Conservation (phyloP, 768 basidiomycete genomes). For the Leccinum imitatum region DNA sequence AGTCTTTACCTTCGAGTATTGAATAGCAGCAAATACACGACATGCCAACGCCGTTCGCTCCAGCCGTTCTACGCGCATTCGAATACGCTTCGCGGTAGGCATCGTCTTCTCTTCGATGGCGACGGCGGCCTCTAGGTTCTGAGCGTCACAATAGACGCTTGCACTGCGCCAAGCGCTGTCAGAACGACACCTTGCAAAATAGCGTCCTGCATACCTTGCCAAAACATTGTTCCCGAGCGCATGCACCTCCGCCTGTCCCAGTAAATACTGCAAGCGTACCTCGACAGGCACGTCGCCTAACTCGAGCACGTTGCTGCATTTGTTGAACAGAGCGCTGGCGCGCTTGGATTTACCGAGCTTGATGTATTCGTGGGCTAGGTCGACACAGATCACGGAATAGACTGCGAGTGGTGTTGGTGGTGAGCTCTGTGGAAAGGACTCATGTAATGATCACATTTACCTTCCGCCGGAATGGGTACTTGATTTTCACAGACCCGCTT, state of each 20-base stretch:
- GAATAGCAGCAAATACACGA: slow-evolving; percentile 65
- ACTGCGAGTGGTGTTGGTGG: slow-evolving; percentile 35
- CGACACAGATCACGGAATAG: slow-evolving; percentile 61
- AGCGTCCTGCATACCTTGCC: slow-evolving; percentile 48
- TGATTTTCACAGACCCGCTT: slow-evolving; percentile 58
- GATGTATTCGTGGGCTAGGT: slow-evolving; percentile 78
- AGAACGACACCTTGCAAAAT: background rate
- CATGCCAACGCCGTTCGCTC: slow-evolving; percentile 75
- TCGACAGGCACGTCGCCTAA: slow-evolving; percentile 49
- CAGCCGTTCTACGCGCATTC: slow-evolving; percentile 54
- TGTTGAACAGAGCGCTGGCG: slow-evolving; percentile 65
- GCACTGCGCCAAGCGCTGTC: slow-evolving; percentile 33
- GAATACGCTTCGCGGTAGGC: slow-evolving; percentile 57
- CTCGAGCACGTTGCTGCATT: slow-evolving; percentile 47
- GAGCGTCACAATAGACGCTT: slow-evolving; percentile 60
- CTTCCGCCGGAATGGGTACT: slow-evolving; percentile 41
- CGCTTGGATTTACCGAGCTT: slow-evolving; percentile 72
- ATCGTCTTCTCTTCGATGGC: slow-evolving; percentile 45
- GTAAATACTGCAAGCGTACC: slow-evolving; percentile 50
- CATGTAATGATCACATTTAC: slow-evolving; percentile 35
- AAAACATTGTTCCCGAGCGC: slow-evolving; percentile 57
- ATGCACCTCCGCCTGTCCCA: slow-evolving; percentile 67
- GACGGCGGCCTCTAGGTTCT: slow-evolving; percentile 43
- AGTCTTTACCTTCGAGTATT: slow-evolving; percentile 55
- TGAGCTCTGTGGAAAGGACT: background rate